Evolutionary conservation across 441 rosid species (phyloP), one percentile per base, ranked within the genome.

Genomic region (Isatis lusitanica): DNA sequence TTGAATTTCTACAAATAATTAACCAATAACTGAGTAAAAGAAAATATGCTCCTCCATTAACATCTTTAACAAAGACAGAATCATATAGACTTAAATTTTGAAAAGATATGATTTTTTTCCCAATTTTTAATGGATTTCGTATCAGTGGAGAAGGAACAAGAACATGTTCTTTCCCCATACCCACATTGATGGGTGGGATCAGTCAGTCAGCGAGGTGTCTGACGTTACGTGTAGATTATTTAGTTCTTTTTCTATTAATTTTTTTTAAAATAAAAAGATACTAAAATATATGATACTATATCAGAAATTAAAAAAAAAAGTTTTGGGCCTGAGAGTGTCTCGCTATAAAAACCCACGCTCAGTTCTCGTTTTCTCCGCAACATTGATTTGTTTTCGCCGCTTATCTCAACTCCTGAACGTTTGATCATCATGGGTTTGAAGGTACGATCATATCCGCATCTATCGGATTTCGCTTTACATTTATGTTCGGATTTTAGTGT

Each of bases 341-440:
- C 61, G 17, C 4, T 58, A 50, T 58, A 71, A 15, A 76, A 50
- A 6, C 12, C n/a, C 15, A 33, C 73, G 9, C 21, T 33, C 70
- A 35, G 56, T 31, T 72, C 36, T 76, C 73, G 80, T 65, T 57
- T 76, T 76, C 80, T 76, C 76, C 80, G 80, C 68, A 39, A 44
- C 57, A 15, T 71, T 76, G 63, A 56, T 64, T 64, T 21, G 1
- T 30, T 30, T 39, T 5, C 26, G 13, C 42, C 33, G 26, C 53
- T 9, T 26, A 31, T 47, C 60, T 28, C 39, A 70, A 28, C 58
- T 33, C 52, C 31, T 7, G 4, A 39, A 62, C 79, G 35, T 71
- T 24, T 70, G 11, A 44, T 63, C 75, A 47, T 31, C 67, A 76
- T 76, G 80, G 80, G 68, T 48, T 71, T 76, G 57, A 71, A 76